Percentiles rank a stretch among this genome's conserved stretches.
These are phyloP conservation scores for Fusarium sp. DNA, from an alignment of 2,329 filamentous ascomycete genomes.

Conservation along the genomic window DNA sequence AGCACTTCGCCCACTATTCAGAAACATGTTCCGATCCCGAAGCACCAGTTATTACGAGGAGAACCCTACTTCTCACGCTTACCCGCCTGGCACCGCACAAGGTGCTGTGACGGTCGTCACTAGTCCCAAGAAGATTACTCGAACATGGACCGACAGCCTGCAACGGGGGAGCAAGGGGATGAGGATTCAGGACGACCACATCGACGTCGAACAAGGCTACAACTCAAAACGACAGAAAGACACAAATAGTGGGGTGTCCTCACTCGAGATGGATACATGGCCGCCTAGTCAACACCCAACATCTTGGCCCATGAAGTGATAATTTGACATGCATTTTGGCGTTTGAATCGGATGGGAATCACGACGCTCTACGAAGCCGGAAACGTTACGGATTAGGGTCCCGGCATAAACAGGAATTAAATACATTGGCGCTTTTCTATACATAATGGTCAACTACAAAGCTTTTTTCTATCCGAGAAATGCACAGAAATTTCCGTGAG, in stretches of 20 bases:
- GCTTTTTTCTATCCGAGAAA: neutral
- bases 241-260: constrained; percentile 29
- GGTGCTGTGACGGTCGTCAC: constrained; percentile 28
- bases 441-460: neutral
- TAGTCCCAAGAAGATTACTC: constrained; percentile 21
- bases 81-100: constrained; percentile 30
- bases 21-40: constrained; percentile 40
- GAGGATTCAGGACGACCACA: constrained; percentile 39
- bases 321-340: constrained; percentile 15
- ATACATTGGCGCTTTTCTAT: constrained; percentile 9
- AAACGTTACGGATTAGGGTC: constrained; percentile 3
- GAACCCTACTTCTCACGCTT: constrained; percentile 26
- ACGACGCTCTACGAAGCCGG: constrained; percentile 10
- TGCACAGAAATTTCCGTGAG: neutral
- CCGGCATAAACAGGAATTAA: neutral
- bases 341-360: constrained; percentile 10
- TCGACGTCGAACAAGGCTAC: constrained; percentile 35
- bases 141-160: constrained; percentile 35
- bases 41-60: constrained; percentile 39
- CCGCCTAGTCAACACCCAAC: constrained; percentile 30
- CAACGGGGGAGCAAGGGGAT: constrained; percentile 37
- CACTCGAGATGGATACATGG: constrained; percentile 41
- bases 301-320: constrained; percentile 30
- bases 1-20: constrained; percentile 45
- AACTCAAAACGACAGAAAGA: constrained; percentile 30